Evolutionary conservation across 1,284 basidiomycete genomes (phyloP).

Genomic region (Bjerkandera adusta): DNA sequence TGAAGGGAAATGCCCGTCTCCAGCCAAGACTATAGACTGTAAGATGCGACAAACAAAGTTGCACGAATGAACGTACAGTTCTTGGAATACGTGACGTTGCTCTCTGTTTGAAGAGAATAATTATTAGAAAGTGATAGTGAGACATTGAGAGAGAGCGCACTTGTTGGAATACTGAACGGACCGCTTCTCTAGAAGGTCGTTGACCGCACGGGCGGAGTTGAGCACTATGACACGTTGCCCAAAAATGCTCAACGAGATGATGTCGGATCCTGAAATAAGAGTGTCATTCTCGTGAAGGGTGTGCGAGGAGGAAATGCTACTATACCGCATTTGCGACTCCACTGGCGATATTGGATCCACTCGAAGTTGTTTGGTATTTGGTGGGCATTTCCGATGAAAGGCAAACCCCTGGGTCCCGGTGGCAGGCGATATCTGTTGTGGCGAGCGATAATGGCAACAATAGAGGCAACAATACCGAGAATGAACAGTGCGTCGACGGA

Average conservation of each 20-base stretch:
- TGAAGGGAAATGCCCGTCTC: background rate
- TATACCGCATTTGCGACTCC: constrained; percentile 6
- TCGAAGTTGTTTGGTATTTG: background rate
- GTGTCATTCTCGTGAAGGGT: background rate
- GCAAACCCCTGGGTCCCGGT: background rate
- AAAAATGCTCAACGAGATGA: background rate
- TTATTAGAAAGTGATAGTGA: too few relatives aligned
- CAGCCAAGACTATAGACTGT: background rate
- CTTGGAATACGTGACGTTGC: too few relatives aligned
- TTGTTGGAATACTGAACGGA: constrained; percentile 6
- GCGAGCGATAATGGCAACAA: too few relatives aligned
- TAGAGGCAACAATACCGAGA: too few relatives aligned
- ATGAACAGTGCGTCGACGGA: too few relatives aligned
- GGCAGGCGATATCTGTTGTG: too few relatives aligned
- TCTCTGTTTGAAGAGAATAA: too few relatives aligned
- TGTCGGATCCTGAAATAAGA: constrained; percentile 18
- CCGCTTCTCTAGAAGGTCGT: constrained; percentile 11
- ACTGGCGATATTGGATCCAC: constrained; percentile 1
- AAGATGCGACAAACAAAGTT: background rate
- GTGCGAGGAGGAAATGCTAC: too few relatives aligned
- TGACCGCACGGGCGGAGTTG: constrained; percentile 3
- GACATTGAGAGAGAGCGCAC: too few relatives aligned
- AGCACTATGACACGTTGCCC: constrained; percentile 6
- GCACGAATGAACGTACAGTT: background rate
- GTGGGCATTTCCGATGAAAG: constrained; percentile 1